These are phyloP conservation scores for Pseudogymnoascus sp. DNA, from an alignment of 2,329 filamentous ascomycete species.

Conservation along the genomic window DNA sequence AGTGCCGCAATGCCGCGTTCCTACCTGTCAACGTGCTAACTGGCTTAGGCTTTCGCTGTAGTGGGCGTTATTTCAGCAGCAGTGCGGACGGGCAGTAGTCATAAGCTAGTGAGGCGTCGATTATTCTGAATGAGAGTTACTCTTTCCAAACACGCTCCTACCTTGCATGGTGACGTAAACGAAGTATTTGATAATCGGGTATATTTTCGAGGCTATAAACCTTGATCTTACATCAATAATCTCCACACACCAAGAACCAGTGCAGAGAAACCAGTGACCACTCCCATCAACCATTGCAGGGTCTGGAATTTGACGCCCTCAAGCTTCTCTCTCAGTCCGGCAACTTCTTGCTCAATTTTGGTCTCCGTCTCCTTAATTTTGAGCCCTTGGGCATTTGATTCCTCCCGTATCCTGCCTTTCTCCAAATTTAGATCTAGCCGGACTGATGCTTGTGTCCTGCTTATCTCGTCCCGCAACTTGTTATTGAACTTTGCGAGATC, in stretches of 20 bases:
- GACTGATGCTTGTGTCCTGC: slow-evolving; percentile 86
- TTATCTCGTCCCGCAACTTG: slow-evolving; percentile 84
- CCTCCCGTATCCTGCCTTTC: slow-evolving; percentile 91
- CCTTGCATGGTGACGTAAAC: background rate
- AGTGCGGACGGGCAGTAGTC: background rate
- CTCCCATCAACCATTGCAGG: slow-evolving; percentile 94
- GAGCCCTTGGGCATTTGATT: slow-evolving; percentile 91
- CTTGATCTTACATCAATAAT: slow-evolving; percentile 55
- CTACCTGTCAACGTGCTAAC: background rate
- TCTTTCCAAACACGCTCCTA: background rate
- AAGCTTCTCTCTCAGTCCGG: slow-evolving; percentile 78
- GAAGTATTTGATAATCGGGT: background rate
- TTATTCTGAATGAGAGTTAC: background rate
- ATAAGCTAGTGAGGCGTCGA: too few relatives aligned
- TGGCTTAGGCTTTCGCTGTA: background rate
- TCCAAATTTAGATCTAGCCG: slow-evolving; percentile 89
- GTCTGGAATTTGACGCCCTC: slow-evolving; percentile 98
- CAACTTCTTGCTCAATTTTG: slow-evolving; percentile 95
- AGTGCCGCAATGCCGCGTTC: background rate
- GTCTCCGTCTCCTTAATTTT: slow-evolving; percentile 99
- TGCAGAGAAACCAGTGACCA: slow-evolving; percentile 52
- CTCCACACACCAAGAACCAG: slow-evolving; percentile 62
- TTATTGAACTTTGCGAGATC: slow-evolving; percentile 91
- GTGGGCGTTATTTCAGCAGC: too few relatives aligned
- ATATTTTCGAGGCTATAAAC: slow-evolving; percentile 35